Evolutionary conservation across 2,329 filamentous ascomycete genomes (phyloP).

Genomic region (Fusarium illudens): DNA sequence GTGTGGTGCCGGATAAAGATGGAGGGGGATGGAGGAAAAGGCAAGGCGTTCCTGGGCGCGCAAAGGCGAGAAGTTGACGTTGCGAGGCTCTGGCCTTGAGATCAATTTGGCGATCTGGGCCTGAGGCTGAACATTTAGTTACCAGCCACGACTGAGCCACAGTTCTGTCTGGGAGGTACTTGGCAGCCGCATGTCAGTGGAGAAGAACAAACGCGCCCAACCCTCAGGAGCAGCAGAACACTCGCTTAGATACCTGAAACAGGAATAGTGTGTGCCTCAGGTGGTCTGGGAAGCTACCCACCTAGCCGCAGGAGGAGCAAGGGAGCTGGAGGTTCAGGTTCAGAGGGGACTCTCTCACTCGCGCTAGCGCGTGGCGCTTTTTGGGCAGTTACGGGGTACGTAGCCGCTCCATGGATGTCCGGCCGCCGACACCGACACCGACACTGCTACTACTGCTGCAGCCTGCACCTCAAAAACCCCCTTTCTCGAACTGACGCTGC

Average conservation of each 20-base stretch:
- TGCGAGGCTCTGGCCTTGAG: constrained; percentile 19
- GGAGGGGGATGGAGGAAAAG: background rate
- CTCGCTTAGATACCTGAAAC: constrained; percentile 18
- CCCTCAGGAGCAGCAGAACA: constrained; percentile 23
- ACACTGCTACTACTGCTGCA: too few relatives aligned
- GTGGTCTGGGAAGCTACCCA: constrained; percentile 32
- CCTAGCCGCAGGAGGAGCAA: constrained; percentile 29
- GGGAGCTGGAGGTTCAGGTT: constrained; percentile 9
- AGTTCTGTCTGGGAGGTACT: background rate
- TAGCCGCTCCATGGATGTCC: constrained; percentile 29
- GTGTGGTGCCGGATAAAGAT: background rate
- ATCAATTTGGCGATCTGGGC: background rate
- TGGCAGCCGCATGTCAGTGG: constrained; percentile 11
- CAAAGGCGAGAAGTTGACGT: constrained; percentile 12
- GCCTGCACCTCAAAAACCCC: constrained; percentile 42
- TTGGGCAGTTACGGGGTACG: constrained; percentile 38
- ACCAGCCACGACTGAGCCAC: constrained; percentile 18
- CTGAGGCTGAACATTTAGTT: constrained; percentile 28
- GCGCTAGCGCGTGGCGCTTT: constrained; percentile 34
- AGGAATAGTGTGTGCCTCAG: constrained; percentile 40
- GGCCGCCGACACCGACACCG: constrained; percentile 31
- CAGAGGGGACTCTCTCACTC: constrained; percentile 7
- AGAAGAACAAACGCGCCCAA: constrained; percentile 23
- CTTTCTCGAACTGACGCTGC: constrained; percentile 38
- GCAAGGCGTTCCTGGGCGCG: constrained; percentile 16